phyloP scores from a whole-genome alignment of 2,329 filamentous ascomycete species.

The Stylonectria norvegica region DNA sequence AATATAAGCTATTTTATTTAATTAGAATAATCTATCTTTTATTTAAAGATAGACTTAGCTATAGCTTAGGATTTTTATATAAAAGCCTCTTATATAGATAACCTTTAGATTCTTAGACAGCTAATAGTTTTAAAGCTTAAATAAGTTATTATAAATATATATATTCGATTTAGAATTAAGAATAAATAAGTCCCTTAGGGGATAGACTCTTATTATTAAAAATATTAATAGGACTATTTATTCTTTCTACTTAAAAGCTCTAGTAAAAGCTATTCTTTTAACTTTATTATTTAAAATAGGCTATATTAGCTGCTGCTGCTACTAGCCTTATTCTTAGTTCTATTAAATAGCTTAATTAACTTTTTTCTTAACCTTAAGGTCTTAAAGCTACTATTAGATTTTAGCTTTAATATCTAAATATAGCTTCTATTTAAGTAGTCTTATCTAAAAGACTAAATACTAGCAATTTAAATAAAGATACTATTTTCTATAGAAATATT shows the following conservation, averaged over 20 bases:
- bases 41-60: slow-evolving; percentile 3
- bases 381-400: neutral
- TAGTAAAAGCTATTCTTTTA: neutral
- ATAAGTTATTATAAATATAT: slow-evolving; percentile 6
- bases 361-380: neutral
- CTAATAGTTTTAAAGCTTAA: neutral
- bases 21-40: slow-evolving; percentile 1
- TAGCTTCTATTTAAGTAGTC: neutral
- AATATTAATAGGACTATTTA: neutral
- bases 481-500: neutral
- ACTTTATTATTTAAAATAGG: neutral
- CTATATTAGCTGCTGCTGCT: neutral
- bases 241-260: neutral
- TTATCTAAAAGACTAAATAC: neutral
- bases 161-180: slow-evolving; percentile 3
- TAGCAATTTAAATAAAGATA: slow-evolving; percentile 3
- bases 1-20: slow-evolving; percentile 5
- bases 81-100: neutral
- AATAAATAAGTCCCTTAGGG: slow-evolving; percentile 4
- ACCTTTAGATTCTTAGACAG: neutral
- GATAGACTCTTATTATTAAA: neutral
- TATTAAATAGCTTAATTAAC: neutral
- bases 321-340: neutral
- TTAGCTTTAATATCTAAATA: slow-evolving; percentile 1
- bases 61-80: slow-evolving; percentile 7